These are phyloP conservation scores for Lithospermum erythrorhizon DNA, from an alignment of 257 asterid species.

Conservation along the genomic window DNA sequence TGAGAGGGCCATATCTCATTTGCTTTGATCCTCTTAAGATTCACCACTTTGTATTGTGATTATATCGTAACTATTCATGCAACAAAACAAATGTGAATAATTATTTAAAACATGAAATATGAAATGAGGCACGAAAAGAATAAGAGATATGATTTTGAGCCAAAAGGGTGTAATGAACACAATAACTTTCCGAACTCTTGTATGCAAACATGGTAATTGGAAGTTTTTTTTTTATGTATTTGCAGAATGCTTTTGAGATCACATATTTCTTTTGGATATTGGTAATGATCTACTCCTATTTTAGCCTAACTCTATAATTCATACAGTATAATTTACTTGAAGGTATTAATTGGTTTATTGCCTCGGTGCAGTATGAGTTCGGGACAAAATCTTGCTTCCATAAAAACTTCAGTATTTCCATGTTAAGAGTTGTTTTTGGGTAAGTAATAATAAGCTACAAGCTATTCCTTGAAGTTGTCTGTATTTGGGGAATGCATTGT, in stretches of 20 bases:
- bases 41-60: no score
- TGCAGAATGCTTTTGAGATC: slow-evolving; percentile 91
- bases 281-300: slow-evolving; percentile 23
- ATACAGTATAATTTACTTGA: neutral
- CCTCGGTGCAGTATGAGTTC: slow-evolving; percentile 65
- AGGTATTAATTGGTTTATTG: neutral
- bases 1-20: no score
- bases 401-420: slow-evolving; percentile 39
- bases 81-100: no score
- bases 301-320: neutral
- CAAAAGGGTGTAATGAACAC: no score
- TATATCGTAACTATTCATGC: no score
- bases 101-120: no score
- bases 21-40: no score
- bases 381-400: slow-evolving; percentile 86
- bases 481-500: neutral
- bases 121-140: no score
- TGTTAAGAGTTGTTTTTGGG: slow-evolving; percentile 75
- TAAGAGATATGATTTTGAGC: no score
- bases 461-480: neutral
- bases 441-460: slow-evolving; percentile 18
- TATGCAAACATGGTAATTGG: neutral
- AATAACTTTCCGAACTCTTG: neutral
- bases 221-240: slow-evolving; percentile 1
- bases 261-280: slow-evolving; percentile 86